Evolutionary conservation across 192 early-diverging fungal genomes (phyloP).

Genomic region (Backusella westeae): DNA sequence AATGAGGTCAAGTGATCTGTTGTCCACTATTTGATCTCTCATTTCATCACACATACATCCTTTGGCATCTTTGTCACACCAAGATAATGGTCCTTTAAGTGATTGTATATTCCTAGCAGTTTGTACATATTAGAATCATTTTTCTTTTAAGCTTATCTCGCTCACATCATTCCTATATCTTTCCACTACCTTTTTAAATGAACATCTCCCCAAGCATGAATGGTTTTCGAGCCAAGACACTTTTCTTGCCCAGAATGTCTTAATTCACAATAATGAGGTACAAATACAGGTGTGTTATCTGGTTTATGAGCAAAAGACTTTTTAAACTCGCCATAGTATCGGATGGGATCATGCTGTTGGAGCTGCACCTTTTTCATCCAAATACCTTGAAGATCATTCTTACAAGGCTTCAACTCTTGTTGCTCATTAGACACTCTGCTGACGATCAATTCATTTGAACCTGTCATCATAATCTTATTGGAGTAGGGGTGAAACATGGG

Average conservation of each 20-base stretch:
- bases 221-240: conserved; percentile 1
- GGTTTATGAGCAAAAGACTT: not conserved
- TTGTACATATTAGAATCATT: not conserved
- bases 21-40: not conserved
- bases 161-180: not conserved
- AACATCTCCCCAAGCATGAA: conserved; percentile 29
- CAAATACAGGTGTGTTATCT: not conserved
- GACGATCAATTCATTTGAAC: conserved; percentile 12
- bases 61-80: not conserved
- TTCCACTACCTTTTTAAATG: conserved; percentile 15
- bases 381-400: not conserved
- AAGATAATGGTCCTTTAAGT: not conserved
- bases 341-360: not conserved
- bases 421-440: not conserved
- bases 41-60: not conserved
- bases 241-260: not conserved
- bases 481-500: conserved; percentile 18
- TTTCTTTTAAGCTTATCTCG: not conserved
- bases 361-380: conserved; percentile 8
- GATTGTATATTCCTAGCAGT: not conserved
- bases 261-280: not conserved
- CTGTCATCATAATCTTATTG: conserved; percentile 12
- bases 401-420: not conserved
- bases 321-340: not conserved
- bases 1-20: not conserved